Evolutionary conservation across 2,329 filamentous ascomycete species (phyloP).

Genomic region (Chrysoporthe puriensis): DNA sequence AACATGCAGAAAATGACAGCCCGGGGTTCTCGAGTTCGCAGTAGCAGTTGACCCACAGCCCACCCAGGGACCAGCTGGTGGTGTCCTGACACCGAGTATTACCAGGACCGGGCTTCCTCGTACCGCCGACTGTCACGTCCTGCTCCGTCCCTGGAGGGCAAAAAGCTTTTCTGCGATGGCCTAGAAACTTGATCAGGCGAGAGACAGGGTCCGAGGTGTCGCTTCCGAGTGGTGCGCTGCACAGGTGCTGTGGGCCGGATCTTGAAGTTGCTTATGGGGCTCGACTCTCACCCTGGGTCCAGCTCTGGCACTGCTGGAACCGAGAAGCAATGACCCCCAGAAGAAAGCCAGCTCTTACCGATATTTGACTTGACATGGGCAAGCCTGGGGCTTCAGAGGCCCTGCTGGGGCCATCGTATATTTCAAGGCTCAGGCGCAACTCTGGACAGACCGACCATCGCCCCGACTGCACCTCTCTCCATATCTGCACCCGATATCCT

Average conservation of each 20-base stretch:
- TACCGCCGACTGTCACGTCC: slow-evolving; percentile 12
- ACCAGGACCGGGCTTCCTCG: background rate
- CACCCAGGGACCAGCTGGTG: background rate
- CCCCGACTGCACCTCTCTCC: background rate
- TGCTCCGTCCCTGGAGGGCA: background rate
- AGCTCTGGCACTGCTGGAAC: slow-evolving; percentile 28
- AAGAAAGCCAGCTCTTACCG: slow-evolving; percentile 25
- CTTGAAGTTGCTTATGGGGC: slow-evolving; percentile 29
- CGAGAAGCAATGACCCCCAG: slow-evolving; percentile 28
- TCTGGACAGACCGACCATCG: background rate
- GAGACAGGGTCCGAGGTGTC: slow-evolving; percentile 12
- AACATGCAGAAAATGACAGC: slow-evolving; percentile 31
- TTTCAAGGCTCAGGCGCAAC: slow-evolving; percentile 22
- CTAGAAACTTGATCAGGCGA: background rate
- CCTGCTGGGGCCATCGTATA: slow-evolving; percentile 15
- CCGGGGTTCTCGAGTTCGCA: slow-evolving; percentile 26
- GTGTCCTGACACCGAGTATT: background rate
- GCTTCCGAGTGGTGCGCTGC: slow-evolving; percentile 17
- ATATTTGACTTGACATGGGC: slow-evolving; percentile 27
- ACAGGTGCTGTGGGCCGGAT: slow-evolving; percentile 22
- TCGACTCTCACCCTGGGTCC: slow-evolving; percentile 27
- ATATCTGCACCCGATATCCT: background rate
- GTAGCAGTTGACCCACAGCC: background rate
- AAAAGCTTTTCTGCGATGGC: background rate
- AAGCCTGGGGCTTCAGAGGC: slow-evolving; percentile 18